Percentiles rank a stretch among this genome's conserved stretches.
Conservation (phyloP, 164 flowering plant genomes). For the Liquidambar formosana region DNA sequence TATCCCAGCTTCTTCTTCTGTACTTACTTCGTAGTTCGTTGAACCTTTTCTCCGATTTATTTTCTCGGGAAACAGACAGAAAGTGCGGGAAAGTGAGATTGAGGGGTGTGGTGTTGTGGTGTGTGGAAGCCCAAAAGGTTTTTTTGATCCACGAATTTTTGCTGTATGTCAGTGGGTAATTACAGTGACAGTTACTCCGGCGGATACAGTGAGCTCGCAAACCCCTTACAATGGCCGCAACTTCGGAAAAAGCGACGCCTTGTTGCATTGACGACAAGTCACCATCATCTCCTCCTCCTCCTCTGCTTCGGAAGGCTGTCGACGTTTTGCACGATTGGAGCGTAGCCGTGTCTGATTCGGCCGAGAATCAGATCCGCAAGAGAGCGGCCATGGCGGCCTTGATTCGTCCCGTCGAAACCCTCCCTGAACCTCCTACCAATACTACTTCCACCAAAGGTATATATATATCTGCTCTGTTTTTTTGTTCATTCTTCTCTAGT, state of each 20-base stretch:
- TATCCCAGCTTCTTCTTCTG: not conserved
- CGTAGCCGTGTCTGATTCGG: slow-evolving; percentile 16
- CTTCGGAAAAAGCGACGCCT: slow-evolving; percentile 50
- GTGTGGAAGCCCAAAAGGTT: not conserved
- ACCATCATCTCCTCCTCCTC: too few relatives aligned
- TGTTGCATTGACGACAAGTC: slow-evolving; percentile 11
- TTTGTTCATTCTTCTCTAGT: not conserved
- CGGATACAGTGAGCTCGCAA: slow-evolving; percentile 36
- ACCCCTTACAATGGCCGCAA: slow-evolving; percentile 54
- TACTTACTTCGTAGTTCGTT: not conserved
- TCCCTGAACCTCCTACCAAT: slow-evolving; percentile 41
- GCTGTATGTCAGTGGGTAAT: slow-evolving; percentile 41
- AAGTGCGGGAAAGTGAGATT: not conserved
- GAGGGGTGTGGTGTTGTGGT: not conserved
- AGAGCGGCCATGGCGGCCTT: slow-evolving; percentile 35
- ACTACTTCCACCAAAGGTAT: slow-evolving; percentile 51
- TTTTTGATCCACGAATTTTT: not conserved
- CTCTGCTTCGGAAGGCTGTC: slow-evolving; percentile 9
- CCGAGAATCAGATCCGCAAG: slow-evolving; percentile 36
- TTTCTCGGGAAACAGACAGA: not conserved
- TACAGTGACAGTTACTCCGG: slow-evolving; percentile 27
- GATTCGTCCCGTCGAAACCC: slow-evolving; percentile 53
- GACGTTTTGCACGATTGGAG: slow-evolving; percentile 15
- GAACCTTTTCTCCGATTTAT: not conserved
- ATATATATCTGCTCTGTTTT: not conserved